A percentile compares a stretch with the other conserved stretches of the same genome.
These are phyloP conservation scores for Maudiozyma bulderi DNA, from an alignment of 805 yeast genomes.

Conservation along the genomic window DNA sequence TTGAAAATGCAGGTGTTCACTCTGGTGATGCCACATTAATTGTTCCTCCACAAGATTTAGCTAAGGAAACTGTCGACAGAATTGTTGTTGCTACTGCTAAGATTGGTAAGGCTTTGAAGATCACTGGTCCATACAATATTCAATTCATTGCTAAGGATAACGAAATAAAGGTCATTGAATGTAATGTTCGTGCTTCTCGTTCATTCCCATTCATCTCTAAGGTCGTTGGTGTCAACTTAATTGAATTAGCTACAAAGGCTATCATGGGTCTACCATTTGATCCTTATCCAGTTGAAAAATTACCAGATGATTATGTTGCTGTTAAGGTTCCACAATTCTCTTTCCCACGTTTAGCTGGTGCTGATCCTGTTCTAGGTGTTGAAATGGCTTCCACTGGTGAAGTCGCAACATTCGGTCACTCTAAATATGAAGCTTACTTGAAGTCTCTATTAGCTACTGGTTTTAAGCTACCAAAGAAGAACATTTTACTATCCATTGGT, in stretches of 20 bases:
- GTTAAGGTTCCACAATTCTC: conserved; percentile 96
- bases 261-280: conserved; percentile 78
- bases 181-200: conserved; percentile 98
- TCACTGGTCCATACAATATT: conserved; percentile 95
- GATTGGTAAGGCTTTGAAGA: conserved; percentile 88
- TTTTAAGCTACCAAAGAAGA: conserved; percentile 88
- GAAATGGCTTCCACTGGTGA: conserved; percentile 99
- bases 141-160: conserved; percentile 93
- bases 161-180: conserved; percentile 94
- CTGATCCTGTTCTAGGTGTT: conserved; percentile 95
- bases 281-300: conserved; percentile 81
- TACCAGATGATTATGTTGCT: conserved; percentile 92
- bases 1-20: conserved; percentile 98
- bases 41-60: conserved; percentile 94
- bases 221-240: conserved; percentile 92
- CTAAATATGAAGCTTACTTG: conserved; percentile 94
- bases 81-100: conserved; percentile 93
- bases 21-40: conserved; percentile 98
- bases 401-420: conserved; percentile 92
- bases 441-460: conserved; percentile 94
- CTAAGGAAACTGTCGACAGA: conserved; percentile 80
- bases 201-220: conserved; percentile 97
- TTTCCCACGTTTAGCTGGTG: conserved; percentile 93
- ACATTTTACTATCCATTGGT: conserved; percentile 88
- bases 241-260: conserved; percentile 95